Percentiles rank a stretch among this genome's conserved stretches.
These are phyloP conservation scores for Wickerhamiella domercqiae DNA, from an alignment of 805 yeast genomes.

Conservation along the genomic window DNA sequence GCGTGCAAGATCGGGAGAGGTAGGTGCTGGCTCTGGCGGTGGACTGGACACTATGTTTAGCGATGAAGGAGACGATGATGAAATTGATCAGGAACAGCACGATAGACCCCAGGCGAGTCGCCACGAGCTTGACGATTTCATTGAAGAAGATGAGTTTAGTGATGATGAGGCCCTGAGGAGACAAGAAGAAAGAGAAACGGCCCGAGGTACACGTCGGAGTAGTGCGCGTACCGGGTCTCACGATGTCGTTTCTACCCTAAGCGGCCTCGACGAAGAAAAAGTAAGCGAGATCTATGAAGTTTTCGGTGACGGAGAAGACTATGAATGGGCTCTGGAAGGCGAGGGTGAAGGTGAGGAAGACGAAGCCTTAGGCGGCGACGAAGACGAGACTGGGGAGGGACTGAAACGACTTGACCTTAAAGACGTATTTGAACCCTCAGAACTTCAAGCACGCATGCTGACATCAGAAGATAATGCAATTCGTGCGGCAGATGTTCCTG, in stretches of 20 bases:
- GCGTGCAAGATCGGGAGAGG: too few relatives aligned
- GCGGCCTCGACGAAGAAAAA: slow-evolving; percentile 69
- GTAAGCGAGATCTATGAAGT: slow-evolving; percentile 87
- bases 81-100: too few relatives aligned
- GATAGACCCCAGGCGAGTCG: slow-evolving; percentile 18
- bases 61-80: slow-evolving; percentile 33
- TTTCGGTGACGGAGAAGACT: slow-evolving; percentile 93
- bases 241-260: slow-evolving; percentile 17
- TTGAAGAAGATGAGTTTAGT: slow-evolving; percentile 82
- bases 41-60: slow-evolving; percentile 53
- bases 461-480: slow-evolving; percentile 85
- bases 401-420: slow-evolving; percentile 42
- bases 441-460: slow-evolving; percentile 74
- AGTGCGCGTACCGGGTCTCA: too few relatives aligned
- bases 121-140: slow-evolving; percentile 92
- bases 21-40: too few relatives aligned
- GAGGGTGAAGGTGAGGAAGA: slow-evolving; percentile 38
- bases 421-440: slow-evolving; percentile 90
- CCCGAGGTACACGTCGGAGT: slow-evolving; percentile 7
- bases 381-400: slow-evolving; percentile 16
- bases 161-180: slow-evolving; percentile 55
- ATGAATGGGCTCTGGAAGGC: slow-evolving; percentile 94
- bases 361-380: slow-evolving; percentile 16
- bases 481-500: slow-evolving; percentile 80
- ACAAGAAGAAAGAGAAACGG: slow-evolving; percentile 34